Evolutionary conservation across 2,329 filamentous ascomycete genomes (phyloP).

Genomic region (Beauveria medogensis): DNA sequence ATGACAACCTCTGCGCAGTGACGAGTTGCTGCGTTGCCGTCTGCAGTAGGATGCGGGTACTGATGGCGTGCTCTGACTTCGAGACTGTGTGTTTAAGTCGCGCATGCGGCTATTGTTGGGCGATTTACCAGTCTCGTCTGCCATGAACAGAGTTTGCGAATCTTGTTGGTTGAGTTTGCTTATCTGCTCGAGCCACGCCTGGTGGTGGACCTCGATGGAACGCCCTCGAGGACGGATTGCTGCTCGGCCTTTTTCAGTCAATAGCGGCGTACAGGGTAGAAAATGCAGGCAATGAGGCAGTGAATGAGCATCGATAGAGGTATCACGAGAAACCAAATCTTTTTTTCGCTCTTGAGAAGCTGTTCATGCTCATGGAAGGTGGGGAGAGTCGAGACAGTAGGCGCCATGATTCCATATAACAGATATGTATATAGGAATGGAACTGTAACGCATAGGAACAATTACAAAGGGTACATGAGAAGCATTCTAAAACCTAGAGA

Average conservation of each 20-base stretch:
- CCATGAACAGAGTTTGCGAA: too few relatives aligned
- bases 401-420: neutral
- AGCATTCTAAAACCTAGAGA: neutral
- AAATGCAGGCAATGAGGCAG: neutral
- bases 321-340: neutral
- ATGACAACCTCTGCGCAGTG: neutral
- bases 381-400: neutral
- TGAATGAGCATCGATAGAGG: neutral
- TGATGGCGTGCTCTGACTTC: slow-evolving; percentile 2
- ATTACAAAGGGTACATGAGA: neutral
- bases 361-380: neutral
- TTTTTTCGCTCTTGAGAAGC: neutral
- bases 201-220: neutral
- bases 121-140: neutral
- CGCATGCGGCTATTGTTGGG: neutral
- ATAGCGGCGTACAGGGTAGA: neutral
- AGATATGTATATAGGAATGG: neutral
- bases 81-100: neutral
- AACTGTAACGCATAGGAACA: neutral
- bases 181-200: neutral
- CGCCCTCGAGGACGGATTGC: neutral
- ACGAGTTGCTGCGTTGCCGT: neutral
- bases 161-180: neutral
- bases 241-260: neutral
- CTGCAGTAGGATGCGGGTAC: too few relatives aligned